Evolutionary conservation across 2,329 filamentous ascomycete genomes (phyloP).

Genomic region (Alternaria angustiovoidea): DNA sequence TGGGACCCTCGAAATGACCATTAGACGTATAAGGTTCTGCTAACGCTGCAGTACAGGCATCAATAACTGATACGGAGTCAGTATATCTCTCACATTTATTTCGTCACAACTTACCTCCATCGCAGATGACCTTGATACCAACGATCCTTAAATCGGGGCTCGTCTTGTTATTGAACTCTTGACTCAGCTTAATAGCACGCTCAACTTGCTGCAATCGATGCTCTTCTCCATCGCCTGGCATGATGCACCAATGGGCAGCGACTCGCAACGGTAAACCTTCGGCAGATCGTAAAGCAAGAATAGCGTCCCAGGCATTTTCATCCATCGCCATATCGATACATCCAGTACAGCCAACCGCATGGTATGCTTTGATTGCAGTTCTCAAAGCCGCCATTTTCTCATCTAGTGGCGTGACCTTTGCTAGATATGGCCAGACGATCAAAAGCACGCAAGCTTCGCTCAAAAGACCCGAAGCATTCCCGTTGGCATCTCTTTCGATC

Average conservation of each 20-base stretch:
- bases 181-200: constrained; percentile 58
- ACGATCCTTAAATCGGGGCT: constrained; percentile 62
- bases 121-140: constrained; percentile 71
- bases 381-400: constrained; percentile 59
- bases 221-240: constrained; percentile 55
- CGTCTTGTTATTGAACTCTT: constrained; percentile 55
- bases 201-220: constrained; percentile 61
- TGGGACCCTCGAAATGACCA: constrained; percentile 57
- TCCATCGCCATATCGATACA: constrained; percentile 69
- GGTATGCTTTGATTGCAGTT: constrained; percentile 60
- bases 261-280: constrained; percentile 57
- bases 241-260: constrained; percentile 66
- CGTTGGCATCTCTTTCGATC: constrained; percentile 59
- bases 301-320: constrained; percentile 62
- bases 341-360: constrained; percentile 62
- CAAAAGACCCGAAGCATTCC: constrained; percentile 61
- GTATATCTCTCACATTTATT: background rate
- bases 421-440: constrained; percentile 64
- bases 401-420: constrained; percentile 57
- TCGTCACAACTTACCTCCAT: constrained; percentile 53
- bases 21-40: constrained; percentile 65
- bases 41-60: constrained; percentile 70
- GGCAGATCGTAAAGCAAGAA: constrained; percentile 52
- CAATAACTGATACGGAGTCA: constrained; percentile 58
- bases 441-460: constrained; percentile 63